These are phyloP conservation scores for Collybia nuda DNA, from an alignment of 768 basidiomycete species.

Conservation along the genomic window DNA sequence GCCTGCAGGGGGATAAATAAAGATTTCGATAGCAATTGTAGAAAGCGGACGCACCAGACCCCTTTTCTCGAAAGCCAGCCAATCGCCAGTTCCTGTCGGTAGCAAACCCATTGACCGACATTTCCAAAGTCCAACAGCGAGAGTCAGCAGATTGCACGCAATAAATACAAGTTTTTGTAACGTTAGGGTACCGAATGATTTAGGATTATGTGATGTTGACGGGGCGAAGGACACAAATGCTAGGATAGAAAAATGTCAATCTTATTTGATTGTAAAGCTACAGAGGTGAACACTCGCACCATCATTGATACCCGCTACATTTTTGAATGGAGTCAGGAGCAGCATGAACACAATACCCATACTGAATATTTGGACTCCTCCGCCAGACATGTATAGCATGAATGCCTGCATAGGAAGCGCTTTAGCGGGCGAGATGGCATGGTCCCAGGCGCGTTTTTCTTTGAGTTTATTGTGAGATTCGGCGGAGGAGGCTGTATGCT, in stretches of 20 bases:
- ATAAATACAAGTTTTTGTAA: constrained; percentile 74
- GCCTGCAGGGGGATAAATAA: constrained; percentile 5
- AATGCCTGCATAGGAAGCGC: constrained; percentile 95
- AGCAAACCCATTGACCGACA: constrained; percentile 90
- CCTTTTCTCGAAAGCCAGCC: constrained; percentile 90
- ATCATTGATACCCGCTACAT: constrained; percentile 73
- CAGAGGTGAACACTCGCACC: constrained; percentile 45
- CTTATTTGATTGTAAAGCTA: neutral
- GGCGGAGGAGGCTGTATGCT: constrained; percentile 29
- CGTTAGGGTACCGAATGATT: constrained; percentile 53
- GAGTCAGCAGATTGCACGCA: constrained; percentile 71
- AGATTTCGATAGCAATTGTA: neutral
- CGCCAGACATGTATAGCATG: constrained; percentile 98
- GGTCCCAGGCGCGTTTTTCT: constrained; percentile 81
- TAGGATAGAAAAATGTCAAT: constrained; percentile 19
- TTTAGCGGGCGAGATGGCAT: constrained; percentile 84
- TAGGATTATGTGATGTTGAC: constrained; percentile 46
- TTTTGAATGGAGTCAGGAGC: constrained; percentile 83
- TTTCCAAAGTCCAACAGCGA: constrained; percentile 89
- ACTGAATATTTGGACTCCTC: constrained; percentile 94
- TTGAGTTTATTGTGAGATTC: constrained; percentile 67
- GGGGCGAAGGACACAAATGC: constrained; percentile 79
- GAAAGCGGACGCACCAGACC: constrained; percentile 49
- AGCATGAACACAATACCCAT: constrained; percentile 97
- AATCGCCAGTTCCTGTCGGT: constrained; percentile 90